Conservation (phyloP, 148 eudicot genomes). For the Chenopodium album region DNA sequence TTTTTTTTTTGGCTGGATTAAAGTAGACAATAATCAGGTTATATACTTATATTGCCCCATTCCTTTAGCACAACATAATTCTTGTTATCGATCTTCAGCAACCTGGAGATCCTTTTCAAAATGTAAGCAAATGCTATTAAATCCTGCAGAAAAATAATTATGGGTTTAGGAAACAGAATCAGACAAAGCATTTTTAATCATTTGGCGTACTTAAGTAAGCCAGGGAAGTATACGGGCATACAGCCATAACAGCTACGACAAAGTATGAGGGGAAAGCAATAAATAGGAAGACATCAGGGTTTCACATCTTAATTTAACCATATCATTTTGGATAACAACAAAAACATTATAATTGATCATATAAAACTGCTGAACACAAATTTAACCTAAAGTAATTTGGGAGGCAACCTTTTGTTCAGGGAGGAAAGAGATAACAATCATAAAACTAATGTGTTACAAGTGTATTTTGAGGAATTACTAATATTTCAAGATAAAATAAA, state of each 20-base stretch:
- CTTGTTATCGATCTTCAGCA: slow-evolving; percentile 68
- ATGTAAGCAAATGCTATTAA: slow-evolving; percentile 83
- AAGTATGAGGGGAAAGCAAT: not conserved
- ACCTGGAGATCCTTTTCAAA: slow-evolving; percentile 75
- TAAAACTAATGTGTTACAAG: too few relatives aligned
- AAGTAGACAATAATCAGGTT: not conserved
- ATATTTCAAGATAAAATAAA: not conserved
- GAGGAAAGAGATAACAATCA: not conserved
- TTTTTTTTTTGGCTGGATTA: not conserved
- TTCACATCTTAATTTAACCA: not conserved
- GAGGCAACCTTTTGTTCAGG: not conserved
- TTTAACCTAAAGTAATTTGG: not conserved
- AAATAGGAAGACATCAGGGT: not conserved
- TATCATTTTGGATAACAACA: too few relatives aligned
- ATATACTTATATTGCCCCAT: slow-evolving; percentile 35
- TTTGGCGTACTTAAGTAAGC: not conserved
- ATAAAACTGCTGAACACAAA: not conserved
- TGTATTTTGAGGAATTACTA: not conserved
- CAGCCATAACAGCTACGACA: not conserved
- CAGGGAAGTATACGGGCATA: not conserved
- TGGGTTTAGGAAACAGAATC: not conserved
- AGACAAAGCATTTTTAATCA: not conserved
- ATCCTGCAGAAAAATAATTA: slow-evolving; percentile 49
- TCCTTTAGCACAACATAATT: slow-evolving; percentile 66
- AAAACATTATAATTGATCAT: not conserved